Base-by-base conservation (phyloP, 116 monocot species). In the Phalaenopsis hybrid region DNA sequence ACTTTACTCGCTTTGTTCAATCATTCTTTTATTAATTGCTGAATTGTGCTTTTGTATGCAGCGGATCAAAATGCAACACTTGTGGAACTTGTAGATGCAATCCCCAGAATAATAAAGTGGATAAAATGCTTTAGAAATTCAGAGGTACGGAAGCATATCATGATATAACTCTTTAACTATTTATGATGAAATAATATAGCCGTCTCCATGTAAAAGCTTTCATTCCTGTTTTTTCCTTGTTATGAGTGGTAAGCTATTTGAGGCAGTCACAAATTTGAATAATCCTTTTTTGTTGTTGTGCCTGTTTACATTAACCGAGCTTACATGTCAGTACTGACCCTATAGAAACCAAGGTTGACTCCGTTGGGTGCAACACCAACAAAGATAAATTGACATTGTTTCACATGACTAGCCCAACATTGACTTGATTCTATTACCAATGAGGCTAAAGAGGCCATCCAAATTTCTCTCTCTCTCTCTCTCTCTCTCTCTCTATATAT, bases 61-160 rank as follows among this genome's bases (percentile, higher is more conserved):
- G 97, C 84, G 0, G 85, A 70, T 85, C 92, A 93, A 68, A 89
- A 77, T 74, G 86, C 90, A 23, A 84, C 82, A 5, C 87, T 84
- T 78, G 49, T 78, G 57, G 83, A 59, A 41, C 93, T 97, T 79
- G 51, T 83, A 51, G 91, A 90, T 37, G 89, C 87, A 51, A 89
- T 97, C 45, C 94, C 94, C 17, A 91, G 76, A 73, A 90, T 97
- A 76, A 45, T 94, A 61, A 91, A 89, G 83, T 97, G 97, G 97
- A 59, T 94, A n/a, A 78, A 49, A 59, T 81, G 79, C 75, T 94
- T 92, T 70, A 89, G 75, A 74, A 48, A 78, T 59, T 57, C 72
- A 74, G 57, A 94, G 89, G 92, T 92, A 90, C 68, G 67, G 4
- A 18, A 70, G 41, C 34, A 18, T 31, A 20, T 45, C 44, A 77